These are phyloP conservation scores for Penicillium bialowiezense DNA, from an alignment of 495 filamentous ascomycete genomes.

Conservation along the genomic window DNA sequence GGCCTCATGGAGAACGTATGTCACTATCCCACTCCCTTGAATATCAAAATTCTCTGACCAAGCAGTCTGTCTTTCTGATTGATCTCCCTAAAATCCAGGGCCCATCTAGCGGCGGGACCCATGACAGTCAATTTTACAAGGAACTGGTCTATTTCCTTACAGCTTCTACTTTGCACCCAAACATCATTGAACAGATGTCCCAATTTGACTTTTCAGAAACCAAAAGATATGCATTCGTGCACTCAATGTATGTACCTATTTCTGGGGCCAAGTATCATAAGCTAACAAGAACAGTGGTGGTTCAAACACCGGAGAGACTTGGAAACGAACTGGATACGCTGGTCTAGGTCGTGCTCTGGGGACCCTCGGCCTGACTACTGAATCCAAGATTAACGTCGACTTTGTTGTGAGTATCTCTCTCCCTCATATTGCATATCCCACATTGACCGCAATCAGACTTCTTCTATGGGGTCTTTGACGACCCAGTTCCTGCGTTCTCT, in stretches of 20 bases:
- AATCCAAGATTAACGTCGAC: conserved; percentile 53
- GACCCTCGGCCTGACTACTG: conserved; percentile 50
- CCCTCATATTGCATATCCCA: background rate
- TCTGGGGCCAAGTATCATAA: background rate
- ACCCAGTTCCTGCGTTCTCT: conserved; percentile 64
- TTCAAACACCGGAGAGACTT: conserved; percentile 47
- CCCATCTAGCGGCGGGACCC: conserved; percentile 17
- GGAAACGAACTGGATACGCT: conserved; percentile 64
- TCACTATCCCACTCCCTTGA: background rate
- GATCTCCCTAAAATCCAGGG: conserved; percentile 63
- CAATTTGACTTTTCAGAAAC: conserved; percentile 76
- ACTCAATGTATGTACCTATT: conserved; percentile 56
- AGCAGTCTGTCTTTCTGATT: conserved; percentile 72
- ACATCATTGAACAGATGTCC: conserved; percentile 57
- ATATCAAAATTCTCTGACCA: background rate
- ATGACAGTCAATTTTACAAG: conserved; percentile 55
- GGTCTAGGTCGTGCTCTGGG: conserved; percentile 63
- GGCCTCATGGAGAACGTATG: conserved; percentile 74
- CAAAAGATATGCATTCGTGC: conserved; percentile 68
- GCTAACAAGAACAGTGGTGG: conserved; percentile 45
- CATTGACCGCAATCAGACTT: conserved; percentile 48
- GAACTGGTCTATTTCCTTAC: conserved; percentile 70
- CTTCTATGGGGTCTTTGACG: conserved; percentile 76
- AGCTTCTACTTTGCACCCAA: conserved; percentile 62
- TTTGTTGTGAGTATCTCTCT: conserved; percentile 46